phyloP scores from a whole-genome alignment of 371 early-diverging fungal genomes.

The Basidiobolus meristosporus region DNA sequence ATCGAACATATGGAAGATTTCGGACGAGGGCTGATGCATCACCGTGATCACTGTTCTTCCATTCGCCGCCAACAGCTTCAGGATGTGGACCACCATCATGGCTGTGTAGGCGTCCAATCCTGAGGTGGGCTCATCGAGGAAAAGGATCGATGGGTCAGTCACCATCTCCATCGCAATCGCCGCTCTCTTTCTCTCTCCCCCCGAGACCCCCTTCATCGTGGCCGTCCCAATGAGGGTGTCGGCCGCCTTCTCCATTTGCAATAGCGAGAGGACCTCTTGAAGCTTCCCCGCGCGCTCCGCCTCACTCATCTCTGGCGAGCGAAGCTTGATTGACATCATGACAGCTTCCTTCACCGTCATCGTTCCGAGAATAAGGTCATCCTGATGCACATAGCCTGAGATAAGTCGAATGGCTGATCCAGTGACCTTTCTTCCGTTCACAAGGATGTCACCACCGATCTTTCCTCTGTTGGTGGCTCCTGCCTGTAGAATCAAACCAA shows the following conservation, averaged over 20 bases:
- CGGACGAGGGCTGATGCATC: conserved; percentile 19
- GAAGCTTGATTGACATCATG: conserved; percentile 48
- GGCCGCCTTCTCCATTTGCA: conserved; percentile 33
- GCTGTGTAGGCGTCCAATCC: conserved; percentile 21
- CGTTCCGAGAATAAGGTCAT: conserved; percentile 65
- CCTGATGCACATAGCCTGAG: conserved; percentile 64
- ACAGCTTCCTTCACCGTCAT: conserved; percentile 71
- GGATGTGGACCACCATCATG: not conserved
- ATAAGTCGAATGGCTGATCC: not conserved
- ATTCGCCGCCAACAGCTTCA: not conserved
- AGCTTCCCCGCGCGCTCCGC: conserved; percentile 31
- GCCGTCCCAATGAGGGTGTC: not conserved
- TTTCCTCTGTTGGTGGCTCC: conserved; percentile 21
- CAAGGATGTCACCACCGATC: conserved; percentile 16
- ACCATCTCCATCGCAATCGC: conserved; percentile 78
- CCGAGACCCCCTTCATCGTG: conserved; percentile 7
- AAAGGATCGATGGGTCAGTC: too few relatives aligned
- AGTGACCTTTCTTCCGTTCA: not conserved
- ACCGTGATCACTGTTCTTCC: conserved; percentile 17
- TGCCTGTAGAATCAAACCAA: too few relatives aligned
- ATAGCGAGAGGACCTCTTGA: conserved; percentile 51
- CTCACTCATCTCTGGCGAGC: conserved; percentile 31
- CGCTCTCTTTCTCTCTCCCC: conserved; percentile 72
- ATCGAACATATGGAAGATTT: conserved; percentile 21
- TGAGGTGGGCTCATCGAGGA: conserved; percentile 87